Evolutionary conservation across 495 filamentous ascomycete species (phyloP), one percentile per base, ranked within the genome.

Genomic region (Umbilicaria muhlenbergii): DNA sequence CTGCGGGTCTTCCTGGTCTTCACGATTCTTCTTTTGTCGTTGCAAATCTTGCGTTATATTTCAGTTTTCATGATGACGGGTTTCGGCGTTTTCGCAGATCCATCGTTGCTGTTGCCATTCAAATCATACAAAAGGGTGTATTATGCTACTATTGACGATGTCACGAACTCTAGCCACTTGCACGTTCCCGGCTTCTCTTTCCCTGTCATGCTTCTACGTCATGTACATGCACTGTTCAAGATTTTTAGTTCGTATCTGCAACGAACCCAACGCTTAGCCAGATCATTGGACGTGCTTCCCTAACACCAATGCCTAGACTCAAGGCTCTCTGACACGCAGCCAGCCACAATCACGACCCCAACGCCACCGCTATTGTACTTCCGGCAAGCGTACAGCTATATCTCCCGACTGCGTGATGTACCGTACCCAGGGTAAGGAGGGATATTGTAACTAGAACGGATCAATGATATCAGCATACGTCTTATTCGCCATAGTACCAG

Each of bases 331-430:
- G 34, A 44, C 10, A 1, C 2, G 32, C 39, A 50, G 44, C 18
- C 34, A 38, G 13, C 36, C 56, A 49, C 42, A 50, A 43, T 40
- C 24, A 35, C n/a, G 36, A 34, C 28, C 48, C 32, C 32, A 34
- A 44, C 54, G 58, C 58, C 61, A 51, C 59, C 60, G 49, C 55
- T 66, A 83, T 68, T 81, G 74, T 46, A 82, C 83, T 60, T 94
- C 88, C 24, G 88, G 88, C 57, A 95, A 70, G 44, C 88, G 73
- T 46, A 95, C 87, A 11, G 88, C 86, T 58, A 95, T 95, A 52
- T 95, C 88, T 43, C 88, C 88, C 7, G 83, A 91, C 61, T 94
- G 88, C 38, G 88, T 95, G 54, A 99, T 99, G 62, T 99, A 99
- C 51, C 91, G 74, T 13, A 99, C 91, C 91, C 91, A 99, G 15